A percentile compares a stretch with the other conserved stretches of the same genome.
phyloP scores from a whole-genome alignment of 2,329 filamentous ascomycete genomes.

The Zelopaecilomyces penicillatus region DNA sequence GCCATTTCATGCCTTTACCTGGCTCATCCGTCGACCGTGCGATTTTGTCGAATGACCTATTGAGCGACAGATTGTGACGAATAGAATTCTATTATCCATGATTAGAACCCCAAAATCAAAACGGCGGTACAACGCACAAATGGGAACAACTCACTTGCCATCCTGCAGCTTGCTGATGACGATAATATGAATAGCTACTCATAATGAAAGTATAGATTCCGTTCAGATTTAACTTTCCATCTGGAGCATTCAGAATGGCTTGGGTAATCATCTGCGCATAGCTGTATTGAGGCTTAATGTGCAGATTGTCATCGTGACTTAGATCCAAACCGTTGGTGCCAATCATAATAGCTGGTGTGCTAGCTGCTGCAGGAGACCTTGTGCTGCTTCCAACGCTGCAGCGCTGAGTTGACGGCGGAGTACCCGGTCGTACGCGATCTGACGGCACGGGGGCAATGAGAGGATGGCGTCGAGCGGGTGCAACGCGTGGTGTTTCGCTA shows the following conservation, averaged over 20 bases:
- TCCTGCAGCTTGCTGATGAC: slow-evolving; percentile 64
- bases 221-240: slow-evolving; percentile 82
- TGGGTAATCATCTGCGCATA: slow-evolving; percentile 97
- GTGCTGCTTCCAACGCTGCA: slow-evolving; percentile 12
- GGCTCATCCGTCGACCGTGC: slow-evolving; percentile 89
- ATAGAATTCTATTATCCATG: slow-evolving; percentile 67
- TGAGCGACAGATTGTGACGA: slow-evolving; percentile 88
- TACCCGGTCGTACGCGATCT: slow-evolving; percentile 52
- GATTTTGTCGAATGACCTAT: slow-evolving; percentile 90
- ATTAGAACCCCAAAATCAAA: slow-evolving; percentile 11
- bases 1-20: slow-evolving; percentile 99
- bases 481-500: slow-evolving; percentile 19
- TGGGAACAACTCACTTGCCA: slow-evolving; percentile 65
- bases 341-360: slow-evolving; percentile 29
- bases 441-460: slow-evolving; percentile 51
- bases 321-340: slow-evolving; percentile 57
- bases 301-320: slow-evolving; percentile 73
- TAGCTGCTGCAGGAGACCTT: slow-evolving; percentile 25
- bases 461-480: slow-evolving; percentile 30
- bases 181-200: slow-evolving; percentile 86
- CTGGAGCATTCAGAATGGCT: slow-evolving; percentile 78
- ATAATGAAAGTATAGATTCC: slow-evolving; percentile 94
- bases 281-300: slow-evolving; percentile 91
- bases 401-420: slow-evolving; percentile 42
- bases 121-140: not conserved